Base-by-base conservation (phyloP, 176 grass and related monocot genomes). In the Poa annua region DNA sequence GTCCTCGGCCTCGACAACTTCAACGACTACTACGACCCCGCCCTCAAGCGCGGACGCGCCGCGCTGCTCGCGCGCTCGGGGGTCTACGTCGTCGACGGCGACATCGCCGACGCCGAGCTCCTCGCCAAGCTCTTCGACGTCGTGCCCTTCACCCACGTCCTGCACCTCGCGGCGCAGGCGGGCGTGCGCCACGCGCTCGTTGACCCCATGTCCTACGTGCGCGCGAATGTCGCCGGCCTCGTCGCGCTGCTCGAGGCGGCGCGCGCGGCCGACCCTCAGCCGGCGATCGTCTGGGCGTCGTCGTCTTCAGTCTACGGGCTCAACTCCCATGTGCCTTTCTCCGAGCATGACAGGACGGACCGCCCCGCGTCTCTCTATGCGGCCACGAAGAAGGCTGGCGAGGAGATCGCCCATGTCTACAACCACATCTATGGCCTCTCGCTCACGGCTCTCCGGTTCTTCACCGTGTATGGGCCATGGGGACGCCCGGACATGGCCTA, bases 361-460 rank as follows among this genome's bases (percentile, higher is more conserved):
- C 83, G 93, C 33, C 93, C 90, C 4, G 93, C 93, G 63, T 96
- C 93, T 49, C 93, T 96, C 10, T 96, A 96, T 17, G 93, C 93
- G 17, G 90, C 93, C 66, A 96, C 93, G 19, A 96, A 96, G 66
- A 96, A 96, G 86, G 93, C 90, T 0, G 93, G 93, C 9, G 93
- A 96, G 86, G 93, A 96, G 87, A 96, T 96, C 53, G 88, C 93
- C 63, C 93, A 96, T 80, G 93, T 89, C 72, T 96, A 96, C 87
- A 96, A 96, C 91, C 90, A 92, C 74, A 95, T 95, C 82, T 95
- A 95, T 34, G 93, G 93, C 4, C 93, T 95, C 47, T 95, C 93
- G 20, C 87, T 95, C 65, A 95, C 93, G 1, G 93, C 90, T 4
- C 88, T 95, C 41, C 82, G 93, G 5, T 95, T 95, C 52, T 95